These are phyloP conservation scores for Poa annua DNA, from an alignment of 176 grass and related monocot genomes.

Conservation along the genomic window DNA sequence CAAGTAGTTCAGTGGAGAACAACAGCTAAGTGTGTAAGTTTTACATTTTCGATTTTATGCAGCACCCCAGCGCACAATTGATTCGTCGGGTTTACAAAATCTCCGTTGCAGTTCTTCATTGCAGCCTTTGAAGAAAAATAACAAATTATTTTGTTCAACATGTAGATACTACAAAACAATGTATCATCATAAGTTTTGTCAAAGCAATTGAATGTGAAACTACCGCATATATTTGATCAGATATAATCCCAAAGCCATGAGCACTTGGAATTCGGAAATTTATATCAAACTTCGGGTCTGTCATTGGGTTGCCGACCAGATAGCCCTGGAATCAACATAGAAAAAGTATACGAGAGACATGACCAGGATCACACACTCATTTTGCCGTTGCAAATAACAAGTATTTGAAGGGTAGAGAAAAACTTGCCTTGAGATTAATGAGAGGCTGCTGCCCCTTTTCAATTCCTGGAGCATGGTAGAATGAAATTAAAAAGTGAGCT, in stretches of 20 bases:
- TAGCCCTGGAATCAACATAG: slow-evolving; percentile 47
- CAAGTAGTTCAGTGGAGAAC: not conserved
- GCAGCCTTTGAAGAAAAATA: slow-evolving; percentile 11
- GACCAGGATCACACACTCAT: not conserved
- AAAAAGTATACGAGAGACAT: not conserved
- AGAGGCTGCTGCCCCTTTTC: slow-evolving; percentile 38
- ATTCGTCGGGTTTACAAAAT: slow-evolving; percentile 32
- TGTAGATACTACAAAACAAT: not conserved
- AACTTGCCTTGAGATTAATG: slow-evolving; percentile 53
- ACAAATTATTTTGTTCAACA: not conserved
- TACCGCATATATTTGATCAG: slow-evolving; percentile 63
- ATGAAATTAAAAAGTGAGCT: not conserved
- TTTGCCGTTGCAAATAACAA: not conserved
- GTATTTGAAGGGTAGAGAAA: not conserved
- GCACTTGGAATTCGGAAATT: slow-evolving; percentile 37
- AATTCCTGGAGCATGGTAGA: slow-evolving; percentile 34
- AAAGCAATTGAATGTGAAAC: not conserved
- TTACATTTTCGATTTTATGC: slow-evolving; percentile 22
- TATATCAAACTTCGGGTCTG: slow-evolving; percentile 23
- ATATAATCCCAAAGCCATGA: slow-evolving; percentile 68
- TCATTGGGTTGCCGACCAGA: slow-evolving; percentile 53
- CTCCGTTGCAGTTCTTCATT: slow-evolving; percentile 39
- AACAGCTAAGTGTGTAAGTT: not conserved
- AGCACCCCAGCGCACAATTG: slow-evolving; percentile 35
- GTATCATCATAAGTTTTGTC: not conserved